Base-by-base conservation (phyloP, 306 rosid species). In the Vigna hirtella region DNA sequence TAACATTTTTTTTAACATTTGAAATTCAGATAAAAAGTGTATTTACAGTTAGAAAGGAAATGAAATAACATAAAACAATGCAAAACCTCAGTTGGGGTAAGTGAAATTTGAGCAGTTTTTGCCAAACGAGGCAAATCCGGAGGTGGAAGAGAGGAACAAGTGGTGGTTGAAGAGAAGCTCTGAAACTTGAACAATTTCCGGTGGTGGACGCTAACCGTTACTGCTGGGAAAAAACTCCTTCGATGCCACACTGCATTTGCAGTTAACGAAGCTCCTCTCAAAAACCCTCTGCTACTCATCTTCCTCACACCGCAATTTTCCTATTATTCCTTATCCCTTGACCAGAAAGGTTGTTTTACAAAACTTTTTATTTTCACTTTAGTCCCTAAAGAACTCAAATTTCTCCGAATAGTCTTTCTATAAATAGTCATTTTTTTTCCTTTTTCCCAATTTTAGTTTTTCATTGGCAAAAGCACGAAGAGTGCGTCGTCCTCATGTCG, bases 61-160 rank as follows among this genome's bases (percentile, higher is more conserved):
- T 9, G 34, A 36, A 76, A 13, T 7, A 13, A 45, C 16, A 24
- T 9, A 68, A 82, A 62, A 28, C 1, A 18, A 24, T 11, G 17
- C 30, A 78, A 64, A 18, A 90, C 97, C 96, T 93, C 91, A 58
- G 56, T 67, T 49, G 91, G 78, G 59, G 93, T 81, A 71, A 91
- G 90, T 56, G 93, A 84, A 49, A 91, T 88, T 81, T 90, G 91
- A 83, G 98, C 98, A 4, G 89, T 89, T 86, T 91, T 86, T 17
- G 94, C 94, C 85, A 93, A 87, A 83, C 82, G 87, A 24, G 87
- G 53, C 52, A 91, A 83, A 76, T 93, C 92, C 9, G 92, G 93
- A 72, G 98, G 82, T 49, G 85, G 86, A 86, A 88, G 90, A 66
- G 96, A 85, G 43, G 86, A 84, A 2, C 49, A 38, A 67, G 49